Evolutionary conservation across 192 early-diverging fungal genomes (phyloP).

Genomic region (Funneliformis geosporum): DNA sequence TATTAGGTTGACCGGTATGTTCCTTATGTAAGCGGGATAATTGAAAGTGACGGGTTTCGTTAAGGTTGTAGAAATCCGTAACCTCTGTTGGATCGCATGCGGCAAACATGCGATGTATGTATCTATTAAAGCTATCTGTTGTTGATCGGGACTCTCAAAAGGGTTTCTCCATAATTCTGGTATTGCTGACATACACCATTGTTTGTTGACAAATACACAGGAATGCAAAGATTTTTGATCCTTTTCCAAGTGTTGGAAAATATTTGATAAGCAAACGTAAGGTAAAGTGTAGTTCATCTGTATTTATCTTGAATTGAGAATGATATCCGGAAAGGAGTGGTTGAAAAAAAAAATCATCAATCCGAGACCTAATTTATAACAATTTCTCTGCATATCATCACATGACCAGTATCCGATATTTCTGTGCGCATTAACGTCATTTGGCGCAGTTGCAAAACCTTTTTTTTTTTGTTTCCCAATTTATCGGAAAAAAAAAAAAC

Average conservation of each 20-base stretch:
- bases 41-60: background rate
- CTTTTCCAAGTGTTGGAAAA: background rate
- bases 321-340: background rate
- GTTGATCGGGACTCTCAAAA: background rate
- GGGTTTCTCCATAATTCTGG: slow-evolving; percentile 13
- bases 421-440: too few relatives aligned
- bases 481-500: too few relatives aligned
- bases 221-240: background rate
- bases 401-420: too few relatives aligned
- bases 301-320: too few relatives aligned
- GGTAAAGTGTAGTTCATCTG: background rate
- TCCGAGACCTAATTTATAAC: too few relatives aligned
- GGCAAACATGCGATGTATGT: background rate
- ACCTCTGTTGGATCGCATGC: background rate
- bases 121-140: background rate
- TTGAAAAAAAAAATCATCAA: background rate
- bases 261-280: background rate
- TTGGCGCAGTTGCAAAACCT: too few relatives aligned
- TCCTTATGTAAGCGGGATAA: background rate
- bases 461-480: too few relatives aligned
- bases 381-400: too few relatives aligned
- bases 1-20: background rate
- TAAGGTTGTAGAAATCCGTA: background rate
- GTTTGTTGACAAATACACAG: slow-evolving; percentile 10
- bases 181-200: slow-evolving; percentile 11